A percentile compares a stretch with the other conserved stretches of the same genome.
Evolutionary conservation across 139 green algal species (phyloP).

Genomic region (Astrephomene gubernaculifera): DNA sequence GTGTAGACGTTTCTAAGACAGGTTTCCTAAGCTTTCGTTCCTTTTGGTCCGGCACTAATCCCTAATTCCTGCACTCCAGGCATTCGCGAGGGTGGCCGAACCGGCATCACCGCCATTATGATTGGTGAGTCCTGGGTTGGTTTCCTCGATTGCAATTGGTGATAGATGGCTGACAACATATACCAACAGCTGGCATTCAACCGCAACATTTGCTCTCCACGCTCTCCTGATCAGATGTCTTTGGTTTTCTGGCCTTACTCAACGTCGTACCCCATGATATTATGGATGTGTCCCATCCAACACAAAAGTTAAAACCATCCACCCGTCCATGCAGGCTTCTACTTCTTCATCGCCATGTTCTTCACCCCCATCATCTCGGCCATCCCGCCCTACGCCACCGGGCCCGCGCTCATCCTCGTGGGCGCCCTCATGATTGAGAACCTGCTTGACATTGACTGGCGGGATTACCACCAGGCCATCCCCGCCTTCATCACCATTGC

Average conservation of each 20-base stretch:
- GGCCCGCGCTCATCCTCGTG: constrained; percentile 78
- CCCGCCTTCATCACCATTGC: constrained; percentile 54
- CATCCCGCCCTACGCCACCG: constrained; percentile 88
- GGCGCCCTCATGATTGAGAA: constrained; percentile 72
- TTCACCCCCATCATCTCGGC: constrained; percentile 87
- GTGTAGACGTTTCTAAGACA: too few species aligned
- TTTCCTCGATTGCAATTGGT: too few species aligned
- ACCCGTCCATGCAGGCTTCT: constrained; percentile 36
- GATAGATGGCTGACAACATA: too few species aligned
- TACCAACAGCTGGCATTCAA: too few species aligned
- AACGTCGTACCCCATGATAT: too few species aligned
- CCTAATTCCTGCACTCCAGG: neutral
- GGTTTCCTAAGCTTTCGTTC: too few species aligned
- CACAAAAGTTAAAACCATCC: too few species aligned
- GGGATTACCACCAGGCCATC: constrained; percentile 13
- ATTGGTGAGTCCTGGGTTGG: constrained; percentile 10
- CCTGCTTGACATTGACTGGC: constrained; percentile 67
- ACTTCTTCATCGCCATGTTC: constrained; percentile 87
- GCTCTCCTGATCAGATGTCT: too few species aligned
- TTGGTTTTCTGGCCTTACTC: too few species aligned
- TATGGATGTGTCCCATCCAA: too few species aligned
- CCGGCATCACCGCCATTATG: constrained; percentile 71
- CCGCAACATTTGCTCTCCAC: too few species aligned
- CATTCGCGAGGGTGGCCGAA: constrained; percentile 79
- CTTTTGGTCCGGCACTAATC: too few species aligned